Conservation (phyloP, 768 basidiomycete species). For the Phanerochaete carnosa region DNA sequence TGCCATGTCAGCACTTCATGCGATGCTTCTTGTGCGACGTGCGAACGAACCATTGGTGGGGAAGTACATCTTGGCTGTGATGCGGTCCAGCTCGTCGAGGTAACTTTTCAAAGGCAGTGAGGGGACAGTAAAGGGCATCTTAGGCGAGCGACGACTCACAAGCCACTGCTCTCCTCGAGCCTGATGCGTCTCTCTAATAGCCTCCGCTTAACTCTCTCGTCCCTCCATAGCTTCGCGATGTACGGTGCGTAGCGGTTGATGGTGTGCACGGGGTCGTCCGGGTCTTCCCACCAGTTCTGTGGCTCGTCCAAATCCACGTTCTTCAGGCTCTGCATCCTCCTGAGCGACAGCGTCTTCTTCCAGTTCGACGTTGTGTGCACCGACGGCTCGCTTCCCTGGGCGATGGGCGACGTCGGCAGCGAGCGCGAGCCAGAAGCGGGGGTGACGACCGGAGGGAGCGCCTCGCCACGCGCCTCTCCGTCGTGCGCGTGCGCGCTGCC, state of each 20-base stretch:
- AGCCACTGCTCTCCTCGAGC: constrained; percentile 81
- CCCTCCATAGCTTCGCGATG: constrained; percentile 77
- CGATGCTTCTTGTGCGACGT: background rate
- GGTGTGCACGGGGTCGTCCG: constrained; percentile 74
- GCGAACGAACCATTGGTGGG: constrained; percentile 51
- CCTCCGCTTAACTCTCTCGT: constrained; percentile 59
- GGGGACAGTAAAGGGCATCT: constrained; percentile 2
- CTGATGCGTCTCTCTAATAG: constrained; percentile 64
- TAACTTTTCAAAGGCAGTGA: constrained; percentile 46
- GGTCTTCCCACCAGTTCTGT: constrained; percentile 84
- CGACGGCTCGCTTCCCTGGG: constrained; percentile 12
- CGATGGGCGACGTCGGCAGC: constrained; percentile 15
- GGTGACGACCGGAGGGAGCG: constrained; percentile 20
- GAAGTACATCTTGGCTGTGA: constrained; percentile 78
- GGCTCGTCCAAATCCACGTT: constrained; percentile 68
- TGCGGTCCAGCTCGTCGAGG: constrained; percentile 75
- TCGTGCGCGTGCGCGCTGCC: background rate
- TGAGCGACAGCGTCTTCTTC: constrained; percentile 65
- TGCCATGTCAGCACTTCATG: background rate
- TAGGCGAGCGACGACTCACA: constrained; percentile 50
- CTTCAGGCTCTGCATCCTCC: constrained; percentile 62
- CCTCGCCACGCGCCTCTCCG: background rate
- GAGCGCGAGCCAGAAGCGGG: constrained; percentile 12
- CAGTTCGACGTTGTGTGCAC: constrained; percentile 21
- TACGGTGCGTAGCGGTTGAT: constrained; percentile 58